phyloP scores from a whole-genome alignment of 108 stramenopile species.

The Fragilaria radians region DNA sequence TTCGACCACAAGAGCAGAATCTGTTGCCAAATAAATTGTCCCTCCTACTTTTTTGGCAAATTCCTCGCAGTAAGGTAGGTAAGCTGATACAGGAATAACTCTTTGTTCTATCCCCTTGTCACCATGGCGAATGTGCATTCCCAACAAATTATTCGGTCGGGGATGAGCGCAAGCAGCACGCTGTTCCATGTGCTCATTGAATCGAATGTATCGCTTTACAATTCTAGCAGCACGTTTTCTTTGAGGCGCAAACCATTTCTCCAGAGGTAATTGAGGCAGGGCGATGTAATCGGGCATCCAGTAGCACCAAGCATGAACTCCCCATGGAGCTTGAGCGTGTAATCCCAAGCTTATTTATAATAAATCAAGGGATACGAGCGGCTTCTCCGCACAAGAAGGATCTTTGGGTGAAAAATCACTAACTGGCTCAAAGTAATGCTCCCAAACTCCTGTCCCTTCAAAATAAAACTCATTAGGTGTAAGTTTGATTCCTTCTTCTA shows the following conservation, averaged over 20 bases:
- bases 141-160: background rate
- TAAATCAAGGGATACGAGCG: conserved; percentile 36
- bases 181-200: background rate
- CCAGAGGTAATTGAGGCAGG: conserved; percentile 12
- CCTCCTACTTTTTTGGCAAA: conserved; percentile 21
- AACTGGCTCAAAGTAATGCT: conserved; percentile 54
- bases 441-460: conserved; percentile 33
- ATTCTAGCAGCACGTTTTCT: background rate
- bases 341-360: conserved; percentile 38
- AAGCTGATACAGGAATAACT: conserved; percentile 29
- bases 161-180: background rate
- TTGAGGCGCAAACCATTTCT: background rate
- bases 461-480: background rate
- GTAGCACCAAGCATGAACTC: conserved; percentile 46
- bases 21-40: conserved; percentile 43
- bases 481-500: background rate
- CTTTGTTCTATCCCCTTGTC: conserved; percentile 13
- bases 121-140: background rate
- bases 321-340: conserved; percentile 43
- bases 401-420: conserved; percentile 52
- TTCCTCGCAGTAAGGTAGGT: conserved; percentile 30
- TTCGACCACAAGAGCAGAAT: conserved; percentile 34
- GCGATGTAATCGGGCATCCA: conserved; percentile 45
- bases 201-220: conserved; percentile 6
- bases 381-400: conserved; percentile 30